Conservation (phyloP, 805 yeast species). For the Clavispora carvajalis region DNA sequence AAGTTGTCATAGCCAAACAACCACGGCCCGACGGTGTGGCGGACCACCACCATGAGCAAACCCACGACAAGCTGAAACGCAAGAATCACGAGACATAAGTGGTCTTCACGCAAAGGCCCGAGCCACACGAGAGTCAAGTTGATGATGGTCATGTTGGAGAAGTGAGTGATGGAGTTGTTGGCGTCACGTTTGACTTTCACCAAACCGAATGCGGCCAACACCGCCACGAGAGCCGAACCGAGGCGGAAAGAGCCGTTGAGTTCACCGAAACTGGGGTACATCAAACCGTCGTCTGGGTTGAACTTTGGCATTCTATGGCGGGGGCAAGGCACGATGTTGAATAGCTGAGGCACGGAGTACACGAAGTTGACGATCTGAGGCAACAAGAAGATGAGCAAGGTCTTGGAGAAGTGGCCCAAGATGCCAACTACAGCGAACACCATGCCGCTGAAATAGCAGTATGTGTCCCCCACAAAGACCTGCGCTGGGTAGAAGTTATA, state of each 20-base stretch:
- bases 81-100: constrained; percentile 57
- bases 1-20: constrained; percentile 87
- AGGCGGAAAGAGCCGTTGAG: constrained; percentile 23
- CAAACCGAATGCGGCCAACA: constrained; percentile 47
- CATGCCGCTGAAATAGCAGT: constrained; percentile 98
- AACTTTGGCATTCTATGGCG: constrained; percentile 88
- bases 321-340: constrained; percentile 87
- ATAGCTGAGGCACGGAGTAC: constrained; percentile 89
- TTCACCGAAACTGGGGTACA: constrained; percentile 56
- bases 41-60: constrained; percentile 52
- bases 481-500: constrained; percentile 88
- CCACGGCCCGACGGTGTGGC: constrained; percentile 84
- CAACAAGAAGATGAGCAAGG: constrained; percentile 74
- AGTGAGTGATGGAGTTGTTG: constrained; percentile 29
- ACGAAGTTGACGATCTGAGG: constrained; percentile 91
- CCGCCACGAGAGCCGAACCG: constrained; percentile 28
- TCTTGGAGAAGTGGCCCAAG: constrained; percentile 92
- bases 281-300: constrained; percentile 57
- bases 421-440: constrained; percentile 96
- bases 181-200: constrained; percentile 31
- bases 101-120: constrained; percentile 88
- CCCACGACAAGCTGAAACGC: constrained; percentile 64
- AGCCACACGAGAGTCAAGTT: constrained; percentile 77
- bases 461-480: constrained; percentile 97
- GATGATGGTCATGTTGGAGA: constrained; percentile 83